Conservation (phyloP, 768 basidiomycete species). For the Mycena amicta region DNA sequence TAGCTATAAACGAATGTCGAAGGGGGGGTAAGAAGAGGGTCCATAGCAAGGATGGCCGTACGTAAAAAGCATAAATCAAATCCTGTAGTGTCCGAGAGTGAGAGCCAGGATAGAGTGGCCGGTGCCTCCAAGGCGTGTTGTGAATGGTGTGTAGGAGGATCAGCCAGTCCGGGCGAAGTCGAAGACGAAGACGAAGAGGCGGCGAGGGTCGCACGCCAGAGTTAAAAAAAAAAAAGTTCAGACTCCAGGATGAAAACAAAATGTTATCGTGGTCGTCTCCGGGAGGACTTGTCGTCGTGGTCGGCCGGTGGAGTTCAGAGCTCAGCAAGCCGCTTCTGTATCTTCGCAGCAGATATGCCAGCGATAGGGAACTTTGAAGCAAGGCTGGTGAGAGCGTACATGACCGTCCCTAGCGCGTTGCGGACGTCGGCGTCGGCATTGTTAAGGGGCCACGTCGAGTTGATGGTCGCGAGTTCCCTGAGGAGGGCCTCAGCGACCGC, state of each 20-base stretch:
- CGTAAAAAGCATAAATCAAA: not conserved
- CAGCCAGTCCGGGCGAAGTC: conserved; percentile 20
- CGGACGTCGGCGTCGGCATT: conserved; percentile 60
- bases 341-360: conserved; percentile 26
- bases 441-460: conserved; percentile 63
- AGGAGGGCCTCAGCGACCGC: conserved; percentile 67
- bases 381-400: conserved; percentile 67
- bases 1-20: conserved; percentile 6
- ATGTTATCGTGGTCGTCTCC: conserved; percentile 20
- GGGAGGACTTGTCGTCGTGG: conserved; percentile 17
- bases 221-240: not conserved
- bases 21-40: not conserved
- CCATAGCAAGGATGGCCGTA: conserved; percentile 1
- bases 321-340: conserved; percentile 28
- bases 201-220: not conserved
- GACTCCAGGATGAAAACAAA: conserved; percentile 9
- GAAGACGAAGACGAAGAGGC: no score
- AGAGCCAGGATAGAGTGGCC: conserved; percentile 8
- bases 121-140: conserved; percentile 20
- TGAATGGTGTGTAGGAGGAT: conserved; percentile 4
- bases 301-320: conserved; percentile 1
- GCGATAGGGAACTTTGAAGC: conserved; percentile 59
- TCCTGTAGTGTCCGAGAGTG: conserved; percentile 4
- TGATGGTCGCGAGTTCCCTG: conserved; percentile 64
- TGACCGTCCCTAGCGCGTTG: conserved; percentile 59